Evolutionary conservation across 2,329 filamentous ascomycete genomes (phyloP).

Genomic region (Colletotrichum gigasporum): DNA sequence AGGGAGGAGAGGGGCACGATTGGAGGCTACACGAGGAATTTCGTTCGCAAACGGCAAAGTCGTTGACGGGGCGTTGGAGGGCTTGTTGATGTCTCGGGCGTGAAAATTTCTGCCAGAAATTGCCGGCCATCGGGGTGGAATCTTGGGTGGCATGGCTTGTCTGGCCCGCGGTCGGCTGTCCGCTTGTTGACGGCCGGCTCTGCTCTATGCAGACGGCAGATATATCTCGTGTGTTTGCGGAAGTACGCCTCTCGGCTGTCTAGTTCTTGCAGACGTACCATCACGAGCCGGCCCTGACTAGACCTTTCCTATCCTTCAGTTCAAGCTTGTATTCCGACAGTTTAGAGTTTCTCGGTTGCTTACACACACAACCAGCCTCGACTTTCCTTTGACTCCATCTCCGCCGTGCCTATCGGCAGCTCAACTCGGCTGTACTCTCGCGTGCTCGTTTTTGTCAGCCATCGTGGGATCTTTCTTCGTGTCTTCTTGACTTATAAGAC

Average conservation of each 20-base stretch:
- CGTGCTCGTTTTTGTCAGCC: constrained; percentile 1
- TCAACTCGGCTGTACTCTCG: not conserved
- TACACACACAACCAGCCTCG: not conserved
- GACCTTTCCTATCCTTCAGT: not conserved
- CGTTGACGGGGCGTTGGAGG: constrained; percentile 12
- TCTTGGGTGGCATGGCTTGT: not conserved
- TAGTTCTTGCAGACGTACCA: constrained; percentile 20
- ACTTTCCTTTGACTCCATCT: constrained; percentile 12
- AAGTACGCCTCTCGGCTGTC: not conserved
- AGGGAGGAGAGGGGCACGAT: not conserved
- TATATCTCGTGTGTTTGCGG: constrained; percentile 16
- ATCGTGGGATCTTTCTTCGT: not conserved
- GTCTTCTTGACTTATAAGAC: constrained; percentile 21
- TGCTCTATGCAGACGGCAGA: not conserved
- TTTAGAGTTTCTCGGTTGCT: not conserved
- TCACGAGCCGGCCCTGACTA: not conserved
- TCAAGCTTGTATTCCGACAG: not conserved
- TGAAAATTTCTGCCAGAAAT: constrained; percentile 6
- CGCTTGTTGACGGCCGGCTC: not conserved
- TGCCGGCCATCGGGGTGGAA: constrained; percentile 8
- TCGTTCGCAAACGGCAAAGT: constrained; percentile 20
- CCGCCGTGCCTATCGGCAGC: not conserved
- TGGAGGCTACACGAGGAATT: too few relatives aligned
- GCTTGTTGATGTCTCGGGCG: constrained; percentile 28
- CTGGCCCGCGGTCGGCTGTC: not conserved